phyloP scores from a whole-genome alignment of 495 filamentous ascomycete genomes.

The Tuber umbilicatum region DNA sequence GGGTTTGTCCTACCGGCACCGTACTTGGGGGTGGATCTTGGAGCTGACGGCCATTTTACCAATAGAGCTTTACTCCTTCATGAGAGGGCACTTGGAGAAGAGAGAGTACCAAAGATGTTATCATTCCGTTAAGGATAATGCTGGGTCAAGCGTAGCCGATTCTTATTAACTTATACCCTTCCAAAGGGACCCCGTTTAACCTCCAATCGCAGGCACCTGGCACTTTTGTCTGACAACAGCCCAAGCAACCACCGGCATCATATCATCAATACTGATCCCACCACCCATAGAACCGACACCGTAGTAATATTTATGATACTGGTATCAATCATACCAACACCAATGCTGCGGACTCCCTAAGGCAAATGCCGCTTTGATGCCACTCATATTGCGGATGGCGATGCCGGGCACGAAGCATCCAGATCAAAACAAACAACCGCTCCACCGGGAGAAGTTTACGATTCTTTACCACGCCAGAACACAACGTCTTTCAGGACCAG shows the following conservation, averaged over 20 bases:
- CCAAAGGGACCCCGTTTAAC: not conserved
- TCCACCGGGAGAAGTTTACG: not conserved
- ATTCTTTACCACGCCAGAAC: not conserved
- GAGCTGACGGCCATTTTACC: not conserved
- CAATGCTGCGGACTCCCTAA: not conserved
- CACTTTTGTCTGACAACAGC: not conserved
- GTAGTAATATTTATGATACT: no score
- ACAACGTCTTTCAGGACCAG: not conserved
- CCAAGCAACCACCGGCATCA: not conserved
- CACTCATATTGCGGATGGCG: not conserved
- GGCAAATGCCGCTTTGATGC: not conserved
- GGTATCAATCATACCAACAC: not conserved
- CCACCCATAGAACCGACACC: not conserved
- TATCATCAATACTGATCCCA: not conserved
- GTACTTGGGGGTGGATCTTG: not conserved
- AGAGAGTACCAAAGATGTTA: not conserved
- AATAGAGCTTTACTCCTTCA: not conserved
- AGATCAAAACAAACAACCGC: not conserved
- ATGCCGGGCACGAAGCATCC: no score
- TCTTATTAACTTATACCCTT: not conserved
- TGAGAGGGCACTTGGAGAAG: not conserved
- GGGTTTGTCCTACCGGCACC: not conserved
- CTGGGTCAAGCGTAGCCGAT: not conserved
- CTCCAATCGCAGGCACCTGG: not conserved
- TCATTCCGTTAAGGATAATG: not conserved